Percentiles rank a stretch among this genome's conserved stretches.
Evolutionary conservation across 129 eudicot species (phyloP).

Genomic region (Pulicaria dysenterica): DNA sequence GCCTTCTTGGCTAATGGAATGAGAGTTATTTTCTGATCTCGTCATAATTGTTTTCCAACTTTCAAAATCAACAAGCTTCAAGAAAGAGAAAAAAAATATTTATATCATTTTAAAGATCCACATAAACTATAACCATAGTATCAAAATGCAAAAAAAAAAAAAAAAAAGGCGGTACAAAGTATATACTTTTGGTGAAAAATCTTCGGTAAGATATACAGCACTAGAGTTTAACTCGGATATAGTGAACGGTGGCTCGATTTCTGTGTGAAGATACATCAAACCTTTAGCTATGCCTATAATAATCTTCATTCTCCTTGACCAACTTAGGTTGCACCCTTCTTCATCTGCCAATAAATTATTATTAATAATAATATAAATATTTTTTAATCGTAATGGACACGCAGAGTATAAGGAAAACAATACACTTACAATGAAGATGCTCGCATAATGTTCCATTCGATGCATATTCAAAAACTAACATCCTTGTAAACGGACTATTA

Average conservation of each 20-base stretch:
- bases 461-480: conserved; percentile 93
- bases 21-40: conserved; percentile 79
- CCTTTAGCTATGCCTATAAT: conserved; percentile 82
- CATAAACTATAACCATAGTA: conserved; percentile 12
- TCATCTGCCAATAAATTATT: conserved; percentile 51
- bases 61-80: conserved; percentile 92
- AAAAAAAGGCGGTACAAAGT: neutral
- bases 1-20: conserved; percentile 69
- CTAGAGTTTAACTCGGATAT: conserved; percentile 80
- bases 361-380: no score
- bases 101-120: conserved; percentile 9
- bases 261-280: conserved; percentile 83
- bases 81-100: neutral
- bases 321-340: conserved; percentile 83
- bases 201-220: conserved; percentile 90
- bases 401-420: conserved; percentile 1
- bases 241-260: conserved; percentile 87
- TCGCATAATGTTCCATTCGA: conserved; percentile 94
- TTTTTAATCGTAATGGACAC: neutral
- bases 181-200: conserved; percentile 88
- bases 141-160: neutral
- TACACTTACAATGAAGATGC: conserved; percentile 85
- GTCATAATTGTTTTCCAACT: conserved; percentile 86
- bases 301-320: conserved; percentile 94
- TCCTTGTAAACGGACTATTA: conserved; percentile 77